phyloP scores from a whole-genome alignment of 2,329 filamentous ascomycete genomes.

The Parasarocladium wereldwijsianum region DNA sequence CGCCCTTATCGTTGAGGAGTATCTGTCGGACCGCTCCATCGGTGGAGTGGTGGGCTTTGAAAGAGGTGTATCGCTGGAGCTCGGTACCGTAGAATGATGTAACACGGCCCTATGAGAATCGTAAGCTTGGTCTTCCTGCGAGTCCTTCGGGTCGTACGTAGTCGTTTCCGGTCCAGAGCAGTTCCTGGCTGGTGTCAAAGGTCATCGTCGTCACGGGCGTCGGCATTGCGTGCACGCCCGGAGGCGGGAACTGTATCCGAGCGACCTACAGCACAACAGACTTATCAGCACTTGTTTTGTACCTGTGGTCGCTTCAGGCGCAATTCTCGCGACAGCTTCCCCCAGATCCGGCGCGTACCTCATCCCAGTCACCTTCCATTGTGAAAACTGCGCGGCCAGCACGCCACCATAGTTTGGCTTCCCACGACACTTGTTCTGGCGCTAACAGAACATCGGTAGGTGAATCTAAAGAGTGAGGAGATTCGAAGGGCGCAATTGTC shows the following conservation, averaged over 20 bases:
- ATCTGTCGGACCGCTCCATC: slow-evolving; percentile 79
- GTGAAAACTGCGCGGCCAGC: slow-evolving; percentile 24
- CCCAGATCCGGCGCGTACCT: slow-evolving; percentile 31
- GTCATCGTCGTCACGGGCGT: slow-evolving; percentile 66
- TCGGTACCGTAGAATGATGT: slow-evolving; percentile 79
- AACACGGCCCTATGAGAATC: slow-evolving; percentile 54
- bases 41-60: slow-evolving; percentile 57
- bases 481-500: no score
- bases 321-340: background rate
- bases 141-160: slow-evolving; percentile 40
- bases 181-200: slow-evolving; percentile 80
- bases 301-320: background rate
- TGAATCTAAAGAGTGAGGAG: no score
- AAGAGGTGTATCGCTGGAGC: slow-evolving; percentile 79
- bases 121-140: background rate
- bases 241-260: slow-evolving; percentile 67
- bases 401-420: slow-evolving; percentile 16
- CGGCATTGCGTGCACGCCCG: slow-evolving; percentile 53
- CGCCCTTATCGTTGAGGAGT: slow-evolving; percentile 78
- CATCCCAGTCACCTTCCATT: slow-evolving; percentile 57
- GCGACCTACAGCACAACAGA: slow-evolving; percentile 41
- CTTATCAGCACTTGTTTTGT: slow-evolving; percentile 4
- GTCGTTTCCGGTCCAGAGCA: slow-evolving; percentile 88
- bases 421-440: no score
- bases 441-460: no score